Evolutionary conservation across 2,329 filamentous ascomycete genomes (phyloP).

Genomic region (Apiospora kogelbergensis): DNA sequence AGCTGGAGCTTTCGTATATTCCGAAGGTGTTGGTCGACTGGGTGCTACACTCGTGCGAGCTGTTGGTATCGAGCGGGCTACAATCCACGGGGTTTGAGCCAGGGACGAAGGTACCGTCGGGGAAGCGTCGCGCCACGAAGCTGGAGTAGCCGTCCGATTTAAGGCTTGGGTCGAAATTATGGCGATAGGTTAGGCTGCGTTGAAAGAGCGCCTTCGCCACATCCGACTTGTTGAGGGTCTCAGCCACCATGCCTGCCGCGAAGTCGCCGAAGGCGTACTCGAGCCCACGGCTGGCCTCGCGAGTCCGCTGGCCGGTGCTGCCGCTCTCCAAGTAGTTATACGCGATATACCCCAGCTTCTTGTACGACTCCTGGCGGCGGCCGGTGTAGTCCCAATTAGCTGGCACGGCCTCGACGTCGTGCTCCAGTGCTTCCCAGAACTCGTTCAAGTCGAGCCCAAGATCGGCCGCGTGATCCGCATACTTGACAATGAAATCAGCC

Average conservation of each 20-base stretch:
- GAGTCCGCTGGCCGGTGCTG: background rate
- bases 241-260: background rate
- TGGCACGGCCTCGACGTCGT: slow-evolving; percentile 5
- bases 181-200: background rate
- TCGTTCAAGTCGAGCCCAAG: background rate
- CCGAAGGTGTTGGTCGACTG: slow-evolving; percentile 9
- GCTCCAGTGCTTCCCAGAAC: background rate
- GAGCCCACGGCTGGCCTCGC: background rate
- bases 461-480: background rate
- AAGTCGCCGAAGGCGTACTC: slow-evolving; percentile 9
- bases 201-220: background rate
- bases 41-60: slow-evolving; percentile 1
- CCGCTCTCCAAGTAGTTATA: slow-evolving; percentile 5
- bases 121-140: slow-evolving; percentile 1
- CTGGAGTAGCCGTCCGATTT: background rate
- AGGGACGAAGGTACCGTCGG: slow-evolving; percentile 1
- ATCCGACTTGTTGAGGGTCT: background rate
- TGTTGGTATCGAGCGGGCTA: background rate
- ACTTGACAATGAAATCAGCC: slow-evolving; percentile 7
- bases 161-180: background rate
- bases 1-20: slow-evolving; percentile 5
- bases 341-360: background rate
- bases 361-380: background rate
- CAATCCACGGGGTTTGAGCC: background rate
- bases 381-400: background rate